Evolutionary conservation across 768 basidiomycete species (phyloP).

Genomic region (Boletus eberwhitei): DNA sequence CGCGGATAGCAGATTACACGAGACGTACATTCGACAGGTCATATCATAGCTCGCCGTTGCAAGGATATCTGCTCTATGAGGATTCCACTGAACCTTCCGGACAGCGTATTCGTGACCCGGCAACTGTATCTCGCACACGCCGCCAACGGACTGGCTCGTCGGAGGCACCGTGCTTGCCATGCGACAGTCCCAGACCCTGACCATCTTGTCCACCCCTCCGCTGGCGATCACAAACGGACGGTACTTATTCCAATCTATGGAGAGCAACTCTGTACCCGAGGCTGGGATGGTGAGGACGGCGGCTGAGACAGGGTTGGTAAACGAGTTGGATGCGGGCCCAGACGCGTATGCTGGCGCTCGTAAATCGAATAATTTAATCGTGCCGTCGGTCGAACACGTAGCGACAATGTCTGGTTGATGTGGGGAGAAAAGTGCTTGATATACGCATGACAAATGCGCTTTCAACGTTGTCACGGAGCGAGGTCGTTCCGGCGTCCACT

Average conservation of each 20-base stretch:
- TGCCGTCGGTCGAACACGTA: constrained; percentile 85
- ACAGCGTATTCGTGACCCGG: constrained; percentile 90
- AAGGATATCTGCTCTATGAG: constrained; percentile 67
- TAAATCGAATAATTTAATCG: constrained; percentile 78
- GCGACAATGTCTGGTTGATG: constrained; percentile 81
- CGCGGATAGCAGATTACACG: background rate
- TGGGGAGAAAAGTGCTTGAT: constrained; percentile 89
- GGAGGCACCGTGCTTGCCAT: constrained; percentile 63
- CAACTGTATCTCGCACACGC: constrained; percentile 65
- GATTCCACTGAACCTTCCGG: constrained; percentile 86
- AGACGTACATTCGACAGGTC: constrained; percentile 84
- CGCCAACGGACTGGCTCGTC: constrained; percentile 56
- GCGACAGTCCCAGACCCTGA: constrained; percentile 84
- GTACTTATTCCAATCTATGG: constrained; percentile 94
- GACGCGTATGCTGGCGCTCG: constrained; percentile 59
- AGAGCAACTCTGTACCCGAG: constrained; percentile 72
- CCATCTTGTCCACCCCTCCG: constrained; percentile 71
- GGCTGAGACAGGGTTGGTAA: constrained; percentile 65
- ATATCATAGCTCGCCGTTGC: constrained; percentile 87
- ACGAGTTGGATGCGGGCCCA: constrained; percentile 49
- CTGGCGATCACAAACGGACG: constrained; percentile 73
- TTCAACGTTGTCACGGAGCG: constrained; percentile 78
- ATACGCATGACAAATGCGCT: constrained; percentile 83
- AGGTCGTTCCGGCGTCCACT: constrained; percentile 88
- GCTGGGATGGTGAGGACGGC: constrained; percentile 77